These are phyloP conservation scores for Panaeolus cyanescens DNA, from an alignment of 768 basidiomycete genomes.

Conservation along the genomic window DNA sequence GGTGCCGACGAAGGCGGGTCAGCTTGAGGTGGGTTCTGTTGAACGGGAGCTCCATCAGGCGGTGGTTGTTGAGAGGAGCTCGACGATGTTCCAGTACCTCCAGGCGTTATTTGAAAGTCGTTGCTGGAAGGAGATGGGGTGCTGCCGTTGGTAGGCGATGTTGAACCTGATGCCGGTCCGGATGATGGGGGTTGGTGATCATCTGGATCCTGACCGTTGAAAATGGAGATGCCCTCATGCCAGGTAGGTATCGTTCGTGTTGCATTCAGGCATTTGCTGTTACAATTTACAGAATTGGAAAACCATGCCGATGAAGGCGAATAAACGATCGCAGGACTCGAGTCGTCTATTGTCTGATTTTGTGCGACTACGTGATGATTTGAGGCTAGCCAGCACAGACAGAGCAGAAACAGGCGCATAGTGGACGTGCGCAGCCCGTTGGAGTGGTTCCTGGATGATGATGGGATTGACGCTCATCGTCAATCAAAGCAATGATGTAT, in stretches of 20 bases:
- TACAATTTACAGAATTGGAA: conserved; percentile 26
- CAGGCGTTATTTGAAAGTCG: not conserved
- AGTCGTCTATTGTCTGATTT: conserved; percentile 41
- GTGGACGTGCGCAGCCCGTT: conserved; percentile 15
- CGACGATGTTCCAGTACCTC: not conserved
- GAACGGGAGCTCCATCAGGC: not conserved
- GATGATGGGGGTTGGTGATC: conserved; percentile 4
- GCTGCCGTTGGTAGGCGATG: not conserved
- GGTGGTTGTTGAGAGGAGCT: not conserved
- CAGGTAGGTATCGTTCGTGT: conserved; percentile 25
- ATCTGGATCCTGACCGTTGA: conserved; percentile 16
- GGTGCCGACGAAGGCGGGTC: not conserved
- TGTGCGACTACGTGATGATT: conserved; percentile 17
- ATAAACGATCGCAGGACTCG: conserved; percentile 31
- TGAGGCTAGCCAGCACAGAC: conserved; percentile 19
- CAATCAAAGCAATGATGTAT: not conserved
- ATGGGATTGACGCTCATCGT: not conserved
- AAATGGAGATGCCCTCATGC: conserved; percentile 32
- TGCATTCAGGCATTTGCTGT: conserved; percentile 32
- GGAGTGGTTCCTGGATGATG: conserved; percentile 8
- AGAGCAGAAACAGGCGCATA: conserved; percentile 18
- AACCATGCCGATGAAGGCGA: conserved; percentile 30
- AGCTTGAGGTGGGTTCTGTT: not conserved
- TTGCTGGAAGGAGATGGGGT: not conserved
- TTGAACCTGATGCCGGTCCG: not conserved